Conservation (phyloP, 805 yeast genomes). For the Wickerhamomyces xylosicus region DNA sequence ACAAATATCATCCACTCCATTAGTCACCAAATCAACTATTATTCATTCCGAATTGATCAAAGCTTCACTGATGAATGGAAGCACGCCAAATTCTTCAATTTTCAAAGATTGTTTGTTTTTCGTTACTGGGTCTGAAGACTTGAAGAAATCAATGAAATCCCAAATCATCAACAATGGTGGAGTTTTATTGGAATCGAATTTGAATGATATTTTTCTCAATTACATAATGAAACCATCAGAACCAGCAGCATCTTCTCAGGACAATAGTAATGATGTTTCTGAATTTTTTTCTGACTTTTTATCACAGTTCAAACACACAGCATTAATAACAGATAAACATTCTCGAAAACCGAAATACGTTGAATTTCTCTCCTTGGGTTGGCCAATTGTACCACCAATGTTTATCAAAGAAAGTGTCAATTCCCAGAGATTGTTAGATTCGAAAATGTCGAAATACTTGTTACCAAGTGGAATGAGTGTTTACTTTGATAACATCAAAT, state of each 20-base stretch:
- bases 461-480: conserved; percentile 67
- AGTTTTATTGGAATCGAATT: conserved; percentile 8
- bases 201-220: background rate
- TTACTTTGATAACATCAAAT: conserved; percentile 30
- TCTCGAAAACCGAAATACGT: conserved; percentile 66
- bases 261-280: conserved; percentile 22
- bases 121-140: conserved; percentile 25
- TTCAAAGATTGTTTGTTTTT: conserved; percentile 29
- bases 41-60: background rate
- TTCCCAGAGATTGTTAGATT: conserved; percentile 15
- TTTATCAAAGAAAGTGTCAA: conserved; percentile 43
- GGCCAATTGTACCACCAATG: conserved; percentile 67
- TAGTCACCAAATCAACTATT: background rate
- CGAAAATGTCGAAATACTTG: conserved; percentile 30
- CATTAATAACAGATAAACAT: conserved; percentile 41
- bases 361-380: conserved; percentile 69
- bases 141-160: conserved; percentile 19
- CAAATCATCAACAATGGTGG: conserved; percentile 36
- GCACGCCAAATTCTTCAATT: conserved; percentile 2
- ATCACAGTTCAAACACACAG: conserved; percentile 39
- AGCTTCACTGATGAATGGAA: background rate
- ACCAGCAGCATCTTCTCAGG: background rate
- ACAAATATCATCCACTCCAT: conserved; percentile 4
- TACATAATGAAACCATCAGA: background rate
- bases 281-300: conserved; percentile 3